These are phyloP conservation scores for Aspergillus steynii DNA, from an alignment of 495 filamentous ascomycete genomes.

Conservation along the genomic window DNA sequence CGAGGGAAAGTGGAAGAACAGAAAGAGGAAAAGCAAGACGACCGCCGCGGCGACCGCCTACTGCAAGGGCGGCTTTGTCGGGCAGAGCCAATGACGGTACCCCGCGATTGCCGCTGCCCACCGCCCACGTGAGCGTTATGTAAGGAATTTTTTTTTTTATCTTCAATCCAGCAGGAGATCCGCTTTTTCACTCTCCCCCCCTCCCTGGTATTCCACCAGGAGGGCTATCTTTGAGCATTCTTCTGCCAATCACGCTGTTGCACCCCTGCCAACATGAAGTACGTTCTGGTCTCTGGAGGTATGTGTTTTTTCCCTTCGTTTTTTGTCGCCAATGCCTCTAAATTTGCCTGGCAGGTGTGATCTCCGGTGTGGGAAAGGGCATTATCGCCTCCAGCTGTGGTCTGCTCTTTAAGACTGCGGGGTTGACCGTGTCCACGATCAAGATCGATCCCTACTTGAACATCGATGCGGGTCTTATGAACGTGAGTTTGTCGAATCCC, in stretches of 20 bases:
- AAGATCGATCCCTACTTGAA: constrained; percentile 66
- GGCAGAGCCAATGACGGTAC: background rate
- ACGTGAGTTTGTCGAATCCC: constrained; percentile 49
- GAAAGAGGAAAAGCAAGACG: background rate
- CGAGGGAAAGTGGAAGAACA: too few species aligned
- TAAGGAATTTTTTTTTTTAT: background rate
- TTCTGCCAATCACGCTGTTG: background rate
- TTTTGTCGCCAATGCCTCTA: background rate
- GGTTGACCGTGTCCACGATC: constrained; percentile 61
- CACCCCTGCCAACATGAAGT: constrained; percentile 64
- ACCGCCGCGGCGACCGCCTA: background rate
- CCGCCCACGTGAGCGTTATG: background rate
- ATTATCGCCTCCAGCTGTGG: constrained; percentile 68
- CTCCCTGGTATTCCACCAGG: constrained; percentile 24
- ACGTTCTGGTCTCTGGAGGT: constrained; percentile 82
- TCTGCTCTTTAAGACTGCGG: constrained; percentile 80
- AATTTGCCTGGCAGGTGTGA: constrained; percentile 55
- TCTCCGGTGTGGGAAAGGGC: constrained; percentile 81
- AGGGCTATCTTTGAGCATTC: constrained; percentile 17
- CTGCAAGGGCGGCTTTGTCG: background rate
- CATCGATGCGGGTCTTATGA: constrained; percentile 81
- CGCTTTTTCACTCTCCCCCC: constrained; percentile 19
- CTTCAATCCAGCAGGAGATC: background rate
- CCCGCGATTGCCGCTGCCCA: background rate
- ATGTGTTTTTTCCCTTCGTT: constrained; percentile 22